Evolutionary conservation across 225 moss, liverwort and hornwort genomes (phyloP).

Genomic region (Bryum argenteum): DNA sequence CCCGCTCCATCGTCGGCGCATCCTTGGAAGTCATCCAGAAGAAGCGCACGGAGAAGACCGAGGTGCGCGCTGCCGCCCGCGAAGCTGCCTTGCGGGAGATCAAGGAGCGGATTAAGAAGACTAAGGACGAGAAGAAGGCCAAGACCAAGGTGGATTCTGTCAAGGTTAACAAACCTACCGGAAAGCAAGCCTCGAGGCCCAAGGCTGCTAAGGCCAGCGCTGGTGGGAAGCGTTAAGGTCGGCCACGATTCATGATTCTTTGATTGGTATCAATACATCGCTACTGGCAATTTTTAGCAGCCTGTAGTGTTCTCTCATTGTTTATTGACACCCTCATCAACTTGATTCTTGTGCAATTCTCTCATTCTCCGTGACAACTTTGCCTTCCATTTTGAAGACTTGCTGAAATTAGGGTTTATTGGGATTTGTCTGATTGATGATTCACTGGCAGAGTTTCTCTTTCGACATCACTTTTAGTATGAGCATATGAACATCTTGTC

Average conservation of each 20-base stretch:
- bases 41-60: constrained; percentile 67
- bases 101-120: constrained; percentile 59
- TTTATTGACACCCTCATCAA: not conserved
- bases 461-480: not conserved
- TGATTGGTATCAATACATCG: not conserved
- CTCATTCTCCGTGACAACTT: too few relatives aligned
- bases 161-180: constrained; percentile 38
- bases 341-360: too few relatives aligned
- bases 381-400: too few relatives aligned
- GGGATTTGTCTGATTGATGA: not conserved
- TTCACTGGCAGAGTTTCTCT: not conserved
- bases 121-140: constrained; percentile 62
- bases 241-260: constrained; percentile 17
- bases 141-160: constrained; percentile 48
- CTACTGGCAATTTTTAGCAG: not conserved
- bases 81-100: constrained; percentile 61
- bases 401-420: not conserved
- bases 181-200: constrained; percentile 46
- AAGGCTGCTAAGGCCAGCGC: constrained; percentile 48
- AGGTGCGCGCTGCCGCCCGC: constrained; percentile 61
- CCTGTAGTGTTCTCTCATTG: not conserved
- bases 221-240: constrained; percentile 46
- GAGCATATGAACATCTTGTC: not conserved
- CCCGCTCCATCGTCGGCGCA: constrained; percentile 61
- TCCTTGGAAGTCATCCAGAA: constrained; percentile 70